Percentiles rank a stretch among this genome's conserved stretches.
These are phyloP conservation scores for Pulicaria dysenterica DNA, from an alignment of 129 eudicot species.

Conservation along the genomic window DNA sequence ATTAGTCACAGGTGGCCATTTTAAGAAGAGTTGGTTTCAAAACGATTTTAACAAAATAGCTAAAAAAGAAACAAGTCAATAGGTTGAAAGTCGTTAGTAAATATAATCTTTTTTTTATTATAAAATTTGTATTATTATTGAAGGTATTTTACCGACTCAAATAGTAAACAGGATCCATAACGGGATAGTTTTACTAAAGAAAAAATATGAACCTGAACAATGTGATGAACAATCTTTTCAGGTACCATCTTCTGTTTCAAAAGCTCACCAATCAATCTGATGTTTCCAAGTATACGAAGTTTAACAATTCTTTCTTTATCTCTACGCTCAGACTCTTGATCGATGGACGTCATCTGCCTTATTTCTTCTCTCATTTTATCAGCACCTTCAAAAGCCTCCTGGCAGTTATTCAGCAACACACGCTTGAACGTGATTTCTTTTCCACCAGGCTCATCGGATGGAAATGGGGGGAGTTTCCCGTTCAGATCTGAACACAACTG, in stretches of 20 bases:
- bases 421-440: slow-evolving; percentile 73
- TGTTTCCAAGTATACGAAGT: slow-evolving; percentile 82
- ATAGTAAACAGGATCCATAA: too few species aligned
- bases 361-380: slow-evolving; percentile 62
- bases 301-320: slow-evolving; percentile 83
- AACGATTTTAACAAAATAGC: too few species aligned
- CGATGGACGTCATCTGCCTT: slow-evolving; percentile 72
- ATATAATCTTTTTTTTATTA: too few species aligned
- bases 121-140: too few species aligned
- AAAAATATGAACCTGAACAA: slow-evolving; percentile 63
- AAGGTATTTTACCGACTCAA: too few species aligned
- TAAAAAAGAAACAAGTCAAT: too few species aligned
- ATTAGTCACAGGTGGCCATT: too few species aligned
- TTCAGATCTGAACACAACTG: slow-evolving; percentile 79
- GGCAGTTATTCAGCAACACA: slow-evolving; percentile 70
- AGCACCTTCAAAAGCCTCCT: slow-evolving; percentile 97
- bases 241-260: slow-evolving; percentile 92
- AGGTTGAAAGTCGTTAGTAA: too few species aligned
- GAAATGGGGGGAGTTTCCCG: slow-evolving; percentile 73
- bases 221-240: slow-evolving; percentile 86
- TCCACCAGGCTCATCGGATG: slow-evolving; percentile 81
- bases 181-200: too few species aligned
- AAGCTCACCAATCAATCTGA: slow-evolving; percentile 90
- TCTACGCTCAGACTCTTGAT: slow-evolving; percentile 72
- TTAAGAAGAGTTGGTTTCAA: too few species aligned